These are phyloP conservation scores for Rhizophagus clarus DNA, from an alignment of 192 early-diverging fungal species.

Conservation along the genomic window DNA sequence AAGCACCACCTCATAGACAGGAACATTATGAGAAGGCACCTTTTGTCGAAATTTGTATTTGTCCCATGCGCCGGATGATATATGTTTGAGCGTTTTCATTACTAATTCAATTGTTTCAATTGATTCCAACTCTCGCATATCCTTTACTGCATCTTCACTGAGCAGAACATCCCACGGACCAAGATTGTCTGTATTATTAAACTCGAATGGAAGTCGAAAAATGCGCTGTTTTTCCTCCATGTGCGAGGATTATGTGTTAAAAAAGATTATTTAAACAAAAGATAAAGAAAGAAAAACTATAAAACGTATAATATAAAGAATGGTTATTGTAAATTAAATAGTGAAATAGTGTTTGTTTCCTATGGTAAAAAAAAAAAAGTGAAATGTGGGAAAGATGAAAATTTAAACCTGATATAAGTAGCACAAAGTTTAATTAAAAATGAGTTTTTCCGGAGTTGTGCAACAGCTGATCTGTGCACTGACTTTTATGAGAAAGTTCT, in stretches of 20 bases:
- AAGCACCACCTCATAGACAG: neutral
- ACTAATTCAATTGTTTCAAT: neutral
- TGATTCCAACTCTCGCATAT: neutral
- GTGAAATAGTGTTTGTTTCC: no score
- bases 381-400: no score
- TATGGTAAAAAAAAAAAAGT: no score
- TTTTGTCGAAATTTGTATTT: neutral
- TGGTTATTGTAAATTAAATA: no score
- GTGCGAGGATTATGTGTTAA: neutral
- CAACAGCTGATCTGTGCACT: no score
- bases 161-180: slow-evolving; percentile 9
- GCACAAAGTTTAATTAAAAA: no score
- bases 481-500: no score
- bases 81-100: neutral
- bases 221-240: neutral
- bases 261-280: no score
- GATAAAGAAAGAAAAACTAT: no score
- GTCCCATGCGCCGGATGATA: neutral
- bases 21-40: neutral
- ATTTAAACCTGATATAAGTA: no score
- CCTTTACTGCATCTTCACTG: neutral
- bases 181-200: neutral
- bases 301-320: no score
- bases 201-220: slow-evolving; percentile 24
- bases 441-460: no score